Conservation (phyloP, 441 rosid species). For the Breynia disticha region DNA sequence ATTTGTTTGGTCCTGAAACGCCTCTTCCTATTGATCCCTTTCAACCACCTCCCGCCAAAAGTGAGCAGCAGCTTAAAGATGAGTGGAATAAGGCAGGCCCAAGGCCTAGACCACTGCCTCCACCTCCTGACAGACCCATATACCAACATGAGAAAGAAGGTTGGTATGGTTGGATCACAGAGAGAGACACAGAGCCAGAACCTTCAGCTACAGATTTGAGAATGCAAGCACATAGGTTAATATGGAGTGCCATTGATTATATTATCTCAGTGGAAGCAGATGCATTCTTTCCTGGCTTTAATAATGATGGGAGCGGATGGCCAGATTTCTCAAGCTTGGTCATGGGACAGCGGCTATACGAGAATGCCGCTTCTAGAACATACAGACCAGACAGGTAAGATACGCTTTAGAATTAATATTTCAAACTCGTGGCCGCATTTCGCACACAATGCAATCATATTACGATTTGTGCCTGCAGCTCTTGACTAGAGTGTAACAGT, state of each 20-base stretch:
- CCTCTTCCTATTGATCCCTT: conserved; percentile 46
- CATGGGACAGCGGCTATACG: conserved; percentile 94
- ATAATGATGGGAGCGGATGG: conserved; percentile 80
- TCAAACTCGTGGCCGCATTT: too few relatives aligned
- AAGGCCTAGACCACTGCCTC: conserved; percentile 98
- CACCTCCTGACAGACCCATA: conserved; percentile 92
- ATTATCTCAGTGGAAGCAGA: conserved; percentile 84
- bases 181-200: conserved; percentile 67
- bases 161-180: conserved; percentile 96
- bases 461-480: too few relatives aligned
- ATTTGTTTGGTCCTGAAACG: conserved; percentile 77
- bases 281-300: conserved; percentile 83
- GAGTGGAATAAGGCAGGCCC: conserved; percentile 97
- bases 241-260: conserved; percentile 98
- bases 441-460: too few relatives aligned
- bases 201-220: conserved; percentile 71
- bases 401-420: background rate
- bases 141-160: conserved; percentile 97
- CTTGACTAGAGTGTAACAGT: too few relatives aligned
- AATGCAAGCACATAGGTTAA: conserved; percentile 77
- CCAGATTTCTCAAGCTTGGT: conserved; percentile 96
- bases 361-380: conserved; percentile 69
- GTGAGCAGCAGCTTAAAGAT: conserved; percentile 58
- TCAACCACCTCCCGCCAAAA: conserved; percentile 46
- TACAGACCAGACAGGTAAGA: conserved; percentile 80